Percentiles rank a stretch among this genome's conserved stretches.
Conservation (phyloP, 495 filamentous ascomycete genomes). For the Pyrenula aspistea region DNA sequence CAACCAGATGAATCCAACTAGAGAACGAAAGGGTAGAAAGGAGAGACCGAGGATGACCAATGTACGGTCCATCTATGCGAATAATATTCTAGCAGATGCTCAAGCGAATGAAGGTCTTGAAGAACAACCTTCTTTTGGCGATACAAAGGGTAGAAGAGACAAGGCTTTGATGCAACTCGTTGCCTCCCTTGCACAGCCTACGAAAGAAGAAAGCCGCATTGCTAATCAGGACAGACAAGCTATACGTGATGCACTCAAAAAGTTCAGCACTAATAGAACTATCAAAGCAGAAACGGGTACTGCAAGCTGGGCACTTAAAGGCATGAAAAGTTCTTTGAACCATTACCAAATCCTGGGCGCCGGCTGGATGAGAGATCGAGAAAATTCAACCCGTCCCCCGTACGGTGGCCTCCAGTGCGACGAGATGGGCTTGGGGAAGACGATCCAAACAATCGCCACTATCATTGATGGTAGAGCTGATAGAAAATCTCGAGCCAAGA, state of each 20-base stretch:
- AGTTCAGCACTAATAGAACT: slow-evolving; percentile 22
- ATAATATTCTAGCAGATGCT: slow-evolving; percentile 10
- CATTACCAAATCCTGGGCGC: slow-evolving; percentile 43
- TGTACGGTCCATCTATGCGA: slow-evolving; percentile 1
- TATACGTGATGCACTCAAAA: slow-evolving; percentile 21
- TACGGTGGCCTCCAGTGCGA: slow-evolving; percentile 46
- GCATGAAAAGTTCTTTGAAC: slow-evolving; percentile 33
- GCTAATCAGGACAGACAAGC: slow-evolving; percentile 6
- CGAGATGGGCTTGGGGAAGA: slow-evolving; percentile 56
- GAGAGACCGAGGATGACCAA: not conserved
- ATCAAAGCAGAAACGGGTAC: slow-evolving; percentile 22
- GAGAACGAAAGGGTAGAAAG: not conserved
- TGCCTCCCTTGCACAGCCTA: slow-evolving; percentile 7
- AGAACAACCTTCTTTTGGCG: slow-evolving; percentile 2
- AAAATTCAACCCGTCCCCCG: slow-evolving; percentile 25
- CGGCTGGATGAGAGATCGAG: slow-evolving; percentile 45
- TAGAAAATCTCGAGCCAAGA: slow-evolving; percentile 8
- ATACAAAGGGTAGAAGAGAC: slow-evolving; percentile 4
- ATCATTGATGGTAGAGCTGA: slow-evolving; percentile 34
- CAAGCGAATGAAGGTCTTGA: slow-evolving; percentile 6
- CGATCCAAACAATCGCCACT: slow-evolving; percentile 34
- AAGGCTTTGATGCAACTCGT: slow-evolving; percentile 14
- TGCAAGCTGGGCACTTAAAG: slow-evolving; percentile 30
- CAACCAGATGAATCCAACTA: not conserved
- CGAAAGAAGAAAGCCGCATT: slow-evolving; percentile 3